Conservation (phyloP, 1,139 yeast species). For the Protomyces inundatus region DNA sequence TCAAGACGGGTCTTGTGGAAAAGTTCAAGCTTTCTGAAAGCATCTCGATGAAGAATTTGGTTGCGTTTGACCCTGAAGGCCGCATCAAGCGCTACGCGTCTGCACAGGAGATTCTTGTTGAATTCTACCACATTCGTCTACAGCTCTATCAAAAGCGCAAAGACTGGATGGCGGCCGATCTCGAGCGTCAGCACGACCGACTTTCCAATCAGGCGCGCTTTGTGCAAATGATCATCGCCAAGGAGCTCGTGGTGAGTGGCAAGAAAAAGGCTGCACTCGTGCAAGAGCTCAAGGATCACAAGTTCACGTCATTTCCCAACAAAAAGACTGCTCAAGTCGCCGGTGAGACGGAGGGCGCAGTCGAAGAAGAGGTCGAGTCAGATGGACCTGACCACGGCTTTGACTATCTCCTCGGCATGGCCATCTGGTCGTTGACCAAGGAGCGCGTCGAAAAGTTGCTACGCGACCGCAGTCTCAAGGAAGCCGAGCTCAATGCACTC, state of each 20-base stretch:
- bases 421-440: conserved; percentile 84
- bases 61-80: conserved; percentile 90
- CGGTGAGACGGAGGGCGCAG: conserved; percentile 26
- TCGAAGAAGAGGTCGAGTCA: conserved; percentile 41
- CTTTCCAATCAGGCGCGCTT: conserved; percentile 83
- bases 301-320: conserved; percentile 62
- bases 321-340: conserved; percentile 39
- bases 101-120: conserved; percentile 71
- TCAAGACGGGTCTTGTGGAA: conserved; percentile 69
- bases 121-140: conserved; percentile 77
- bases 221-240: conserved; percentile 81
- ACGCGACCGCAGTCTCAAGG: conserved; percentile 65
- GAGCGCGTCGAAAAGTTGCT: conserved; percentile 63
- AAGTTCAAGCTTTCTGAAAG: conserved; percentile 71
- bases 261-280: conserved; percentile 64
- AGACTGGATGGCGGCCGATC: conserved; percentile 63
- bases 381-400: conserved; percentile 48
- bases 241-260: conserved; percentile 63
- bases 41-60: conserved; percentile 78
- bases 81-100: conserved; percentile 75
- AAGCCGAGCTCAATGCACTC: conserved; percentile 62
- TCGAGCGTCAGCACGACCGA: conserved; percentile 69
- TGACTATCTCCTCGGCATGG: conserved; percentile 79
- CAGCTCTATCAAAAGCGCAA: conserved; percentile 89
- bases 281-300: conserved; percentile 54